Evolutionary conservation across 179 eudicot genomes (phyloP), one percentile per base, ranked within the genome.

Genomic region (Beta corolliflora): DNA sequence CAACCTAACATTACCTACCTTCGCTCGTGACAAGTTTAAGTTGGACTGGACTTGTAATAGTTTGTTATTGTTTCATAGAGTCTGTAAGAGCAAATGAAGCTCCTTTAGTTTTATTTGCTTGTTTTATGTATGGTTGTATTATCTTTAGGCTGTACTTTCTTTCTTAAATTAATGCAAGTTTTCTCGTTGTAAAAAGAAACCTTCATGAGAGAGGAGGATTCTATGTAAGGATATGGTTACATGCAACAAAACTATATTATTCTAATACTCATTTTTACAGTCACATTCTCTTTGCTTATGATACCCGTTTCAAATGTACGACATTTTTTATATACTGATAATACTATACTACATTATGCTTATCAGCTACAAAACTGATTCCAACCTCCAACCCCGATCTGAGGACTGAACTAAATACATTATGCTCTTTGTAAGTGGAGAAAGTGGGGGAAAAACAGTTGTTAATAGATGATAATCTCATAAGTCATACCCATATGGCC

Each of bases 401-500:
- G 8, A 74, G 63, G 41, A n/a, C 48, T 81, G n/a, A 56, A 14
- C 9, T 63, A 73, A n/a, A 16, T 46, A 75, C 50, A 66, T n/a
- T n/a, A n/a, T n/a, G 18, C 31, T 76, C 44, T 65, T 19, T 54
- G 14, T 18, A 12, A 56, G n/a, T 45, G 66, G 7, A 41, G 1
- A 11, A 58, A 74, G 66, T 31, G 53, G 53, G 75, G 31, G 21
- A 4, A 79, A 46, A 14, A 7, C 18, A 65, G 13, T 1, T 21
- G 15, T 23, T 2, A 10, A 66, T n/a, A 44, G 25, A 46, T 25
- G 44, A 1, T 16, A 18, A 61, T 69, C 5, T 84, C 76, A 25
- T 25, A 25, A 25, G 29, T 25, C 29, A 84, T 53, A 82, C 54
- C 88, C 85, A 85, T 29, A 85, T 76, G 54, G 88, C 88, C 41